phyloP scores from a whole-genome alignment of 192 early-diverging fungal species.

The Coemansia reversa region DNA sequence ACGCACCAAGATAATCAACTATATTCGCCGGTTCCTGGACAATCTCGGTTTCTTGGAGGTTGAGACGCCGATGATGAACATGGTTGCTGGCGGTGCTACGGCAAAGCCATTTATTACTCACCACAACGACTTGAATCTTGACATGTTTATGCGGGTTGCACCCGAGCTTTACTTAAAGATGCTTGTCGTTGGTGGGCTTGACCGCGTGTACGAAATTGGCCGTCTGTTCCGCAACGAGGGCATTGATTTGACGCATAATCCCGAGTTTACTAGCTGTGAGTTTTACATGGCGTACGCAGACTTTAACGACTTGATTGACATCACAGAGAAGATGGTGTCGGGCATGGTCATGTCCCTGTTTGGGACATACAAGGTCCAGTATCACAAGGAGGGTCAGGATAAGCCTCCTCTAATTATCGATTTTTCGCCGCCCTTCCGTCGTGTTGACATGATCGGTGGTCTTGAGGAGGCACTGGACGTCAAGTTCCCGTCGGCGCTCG shows the following conservation, averaged over 20 bases:
- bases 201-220: conserved; percentile 99
- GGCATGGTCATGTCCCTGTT: conserved; percentile 94
- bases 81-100: conserved; percentile 97
- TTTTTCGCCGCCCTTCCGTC: conserved; percentile 95
- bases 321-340: conserved; percentile 84
- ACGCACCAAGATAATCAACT: conserved; percentile 92
- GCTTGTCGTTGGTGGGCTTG: conserved; percentile 96
- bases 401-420: conserved; percentile 81
- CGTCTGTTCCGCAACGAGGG: conserved; percentile 99
- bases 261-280: conserved; percentile 99
- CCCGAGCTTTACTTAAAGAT: conserved; percentile 98
- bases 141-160: conserved; percentile 98
- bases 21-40: conserved; percentile 93
- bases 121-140: conserved; percentile 98
- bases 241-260: conserved; percentile 99
- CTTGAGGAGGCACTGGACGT: conserved; percentile 86
- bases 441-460: conserved; percentile 89
- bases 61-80: conserved; percentile 99
- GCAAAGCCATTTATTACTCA: conserved; percentile 99
- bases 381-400: conserved; percentile 89
- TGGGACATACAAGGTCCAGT: conserved; percentile 87
- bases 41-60: conserved; percentile 96
- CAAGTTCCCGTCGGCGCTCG: conserved; percentile 87
- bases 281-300: conserved; percentile 99
- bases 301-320: conserved; percentile 93